These are phyloP conservation scores for Populus pruinosa DNA, from an alignment of 345 rosid species.

Conservation along the genomic window DNA sequence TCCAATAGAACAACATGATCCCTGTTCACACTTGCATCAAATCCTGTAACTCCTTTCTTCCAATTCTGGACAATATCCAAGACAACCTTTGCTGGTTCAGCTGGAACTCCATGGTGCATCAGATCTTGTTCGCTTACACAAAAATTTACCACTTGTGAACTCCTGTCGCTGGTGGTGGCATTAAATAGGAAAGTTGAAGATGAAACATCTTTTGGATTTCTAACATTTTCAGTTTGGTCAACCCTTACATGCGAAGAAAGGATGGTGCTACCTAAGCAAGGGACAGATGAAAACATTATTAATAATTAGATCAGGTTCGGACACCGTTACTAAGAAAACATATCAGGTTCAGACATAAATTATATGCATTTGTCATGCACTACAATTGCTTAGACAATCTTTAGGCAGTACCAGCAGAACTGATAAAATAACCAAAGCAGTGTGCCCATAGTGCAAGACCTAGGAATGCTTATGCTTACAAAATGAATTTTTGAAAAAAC, in stretches of 20 bases:
- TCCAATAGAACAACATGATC: slow-evolving; percentile 25
- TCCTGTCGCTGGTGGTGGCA: slow-evolving; percentile 1
- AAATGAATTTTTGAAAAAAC: background rate
- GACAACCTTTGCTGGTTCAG: slow-evolving; percentile 37
- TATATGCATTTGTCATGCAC: background rate
- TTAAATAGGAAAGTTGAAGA: background rate
- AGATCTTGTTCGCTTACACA: slow-evolving; percentile 8
- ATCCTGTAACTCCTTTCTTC: slow-evolving; percentile 6
- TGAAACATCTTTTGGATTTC: background rate
- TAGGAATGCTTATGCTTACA: background rate
- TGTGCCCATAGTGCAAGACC: background rate
- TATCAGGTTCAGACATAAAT: background rate
- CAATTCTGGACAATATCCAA: slow-evolving; percentile 19
- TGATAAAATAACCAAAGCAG: background rate
- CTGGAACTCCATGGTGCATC: slow-evolving; percentile 15
- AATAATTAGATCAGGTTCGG: background rate
- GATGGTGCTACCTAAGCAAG: background rate
- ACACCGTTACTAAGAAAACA: background rate
- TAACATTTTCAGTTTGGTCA: slow-evolving; percentile 6
- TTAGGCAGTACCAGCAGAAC: background rate
- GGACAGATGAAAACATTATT: background rate
- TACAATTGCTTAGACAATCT: background rate
- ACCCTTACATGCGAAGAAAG: slow-evolving; percentile 1
- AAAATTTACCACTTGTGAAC: slow-evolving; percentile 15
- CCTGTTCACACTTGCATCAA: slow-evolving; percentile 20